Evolutionary conservation across 2,329 filamentous ascomycete species (phyloP).

Genomic region (Sclerotinia nivalis): DNA sequence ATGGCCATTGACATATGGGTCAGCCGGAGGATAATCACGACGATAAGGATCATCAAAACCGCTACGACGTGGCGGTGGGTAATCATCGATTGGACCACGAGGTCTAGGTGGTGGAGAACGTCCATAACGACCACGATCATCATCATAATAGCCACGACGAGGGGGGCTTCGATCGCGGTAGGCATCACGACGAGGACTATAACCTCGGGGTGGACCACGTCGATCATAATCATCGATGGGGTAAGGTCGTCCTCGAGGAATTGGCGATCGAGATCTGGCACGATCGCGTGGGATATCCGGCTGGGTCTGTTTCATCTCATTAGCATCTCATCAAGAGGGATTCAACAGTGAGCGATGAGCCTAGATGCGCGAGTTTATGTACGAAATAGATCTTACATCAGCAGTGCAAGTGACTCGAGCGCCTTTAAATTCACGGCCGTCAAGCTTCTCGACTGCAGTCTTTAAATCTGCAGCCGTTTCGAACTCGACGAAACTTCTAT

Average conservation of each 20-base stretch:
- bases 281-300: constrained; percentile 69
- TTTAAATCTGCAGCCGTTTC: constrained; percentile 89
- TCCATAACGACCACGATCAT: constrained; percentile 74
- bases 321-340: constrained; percentile 28
- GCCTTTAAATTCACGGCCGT: constrained; percentile 90
- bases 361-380: constrained; percentile 26
- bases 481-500: constrained; percentile 88
- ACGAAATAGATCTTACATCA: constrained; percentile 64
- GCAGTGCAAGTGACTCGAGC: constrained; percentile 80
- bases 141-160: constrained; percentile 83
- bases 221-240: constrained; percentile 82
- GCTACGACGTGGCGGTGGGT: constrained; percentile 65
- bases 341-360: constrained; percentile 25
- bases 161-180: constrained; percentile 87
- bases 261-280: constrained; percentile 78
- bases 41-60: constrained; percentile 79
- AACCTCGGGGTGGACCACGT: constrained; percentile 76
- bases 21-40: constrained; percentile 58
- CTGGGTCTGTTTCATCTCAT: constrained; percentile 60
- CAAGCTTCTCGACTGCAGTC: constrained; percentile 91
- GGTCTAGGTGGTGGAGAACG: constrained; percentile 73
- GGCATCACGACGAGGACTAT: constrained; percentile 79
- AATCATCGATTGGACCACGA: constrained; percentile 72
- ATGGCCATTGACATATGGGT: constrained; percentile 60
- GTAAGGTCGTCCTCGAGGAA: constrained; percentile 63